A percentile compares a stretch with the other conserved stretches of the same genome.
phyloP scores from a whole-genome alignment of 495 filamentous ascomycete species.

The Evernia prunastri region DNA sequence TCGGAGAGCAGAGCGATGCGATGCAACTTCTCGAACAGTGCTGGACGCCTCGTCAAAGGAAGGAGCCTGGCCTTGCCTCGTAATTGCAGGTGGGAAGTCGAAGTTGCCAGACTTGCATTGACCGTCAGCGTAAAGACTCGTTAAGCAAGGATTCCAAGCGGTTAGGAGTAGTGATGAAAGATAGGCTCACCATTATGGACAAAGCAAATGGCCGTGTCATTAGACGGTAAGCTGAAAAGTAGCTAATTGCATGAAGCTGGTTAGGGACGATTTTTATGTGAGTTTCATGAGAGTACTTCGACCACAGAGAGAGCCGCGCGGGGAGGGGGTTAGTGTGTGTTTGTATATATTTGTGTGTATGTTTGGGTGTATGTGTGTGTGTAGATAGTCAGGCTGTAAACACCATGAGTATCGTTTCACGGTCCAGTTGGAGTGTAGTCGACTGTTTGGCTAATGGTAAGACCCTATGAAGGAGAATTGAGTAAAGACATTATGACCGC shows the following conservation, averaged over 20 bases:
- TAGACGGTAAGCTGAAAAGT: slow-evolving; percentile 8
- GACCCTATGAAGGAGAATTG: too few species aligned
- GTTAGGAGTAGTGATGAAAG: background rate
- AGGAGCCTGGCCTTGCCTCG: slow-evolving; percentile 3
- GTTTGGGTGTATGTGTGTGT: too few species aligned
- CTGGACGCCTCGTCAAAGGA: slow-evolving; percentile 7
- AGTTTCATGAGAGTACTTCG: too few species aligned
- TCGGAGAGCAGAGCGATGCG: slow-evolving; percentile 11
- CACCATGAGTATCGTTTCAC: background rate
- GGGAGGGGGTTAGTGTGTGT: too few species aligned
- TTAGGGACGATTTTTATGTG: background rate
- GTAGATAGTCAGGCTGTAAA: too few species aligned
- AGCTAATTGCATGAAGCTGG: background rate
- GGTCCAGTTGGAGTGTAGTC: background rate
- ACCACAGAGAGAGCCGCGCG: too few species aligned
- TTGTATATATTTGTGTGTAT: too few species aligned
- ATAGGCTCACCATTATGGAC: slow-evolving; percentile 22
- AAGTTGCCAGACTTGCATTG: slow-evolving; percentile 53
- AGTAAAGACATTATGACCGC: too few species aligned
- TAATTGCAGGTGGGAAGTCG: slow-evolving; percentile 36
- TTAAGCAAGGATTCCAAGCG: background rate
- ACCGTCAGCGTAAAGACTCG: background rate
- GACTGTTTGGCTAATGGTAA: too few species aligned
- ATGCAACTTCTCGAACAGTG: slow-evolving; percentile 13
- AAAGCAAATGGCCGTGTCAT: slow-evolving; percentile 22